phyloP scores from a whole-genome alignment of 176 grass and related monocot genomes.

The Aegilops longissima region DNA sequence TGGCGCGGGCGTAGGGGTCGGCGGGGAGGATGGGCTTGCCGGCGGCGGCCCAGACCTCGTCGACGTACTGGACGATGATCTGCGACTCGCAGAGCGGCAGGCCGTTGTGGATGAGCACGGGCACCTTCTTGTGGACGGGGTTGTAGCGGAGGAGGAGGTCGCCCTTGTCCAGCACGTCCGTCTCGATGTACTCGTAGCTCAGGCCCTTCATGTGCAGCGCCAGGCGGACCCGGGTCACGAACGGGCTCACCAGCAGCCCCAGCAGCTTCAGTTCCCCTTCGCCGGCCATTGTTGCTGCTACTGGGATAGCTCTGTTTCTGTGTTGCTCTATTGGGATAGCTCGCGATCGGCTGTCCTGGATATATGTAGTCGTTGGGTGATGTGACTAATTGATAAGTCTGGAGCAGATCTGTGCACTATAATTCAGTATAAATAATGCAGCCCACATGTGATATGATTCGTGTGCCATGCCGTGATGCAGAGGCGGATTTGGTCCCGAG shows the following conservation, averaged over 20 bases:
- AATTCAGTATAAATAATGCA: neutral
- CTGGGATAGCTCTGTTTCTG: too few relatives aligned
- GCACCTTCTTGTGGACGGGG: slow-evolving; percentile 28
- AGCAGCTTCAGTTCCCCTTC: slow-evolving; percentile 29
- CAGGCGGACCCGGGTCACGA: slow-evolving; percentile 25
- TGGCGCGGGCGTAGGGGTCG: neutral
- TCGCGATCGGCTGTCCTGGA: too few relatives aligned
- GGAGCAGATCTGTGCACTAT: neutral
- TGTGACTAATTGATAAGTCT: too few relatives aligned
- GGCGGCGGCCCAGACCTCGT: neutral
- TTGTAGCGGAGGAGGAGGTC: slow-evolving; percentile 44
- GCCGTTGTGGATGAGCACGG: neutral
- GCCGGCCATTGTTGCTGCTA: neutral
- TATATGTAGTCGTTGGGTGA: too few relatives aligned
- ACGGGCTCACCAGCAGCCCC: slow-evolving; percentile 22
- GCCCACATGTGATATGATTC: neutral
- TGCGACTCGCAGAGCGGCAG: neutral
- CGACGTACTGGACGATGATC: neutral
- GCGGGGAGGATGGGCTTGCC: slow-evolving; percentile 4
- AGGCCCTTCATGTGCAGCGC: slow-evolving; percentile 54
- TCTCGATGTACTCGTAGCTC: slow-evolving; percentile 23
- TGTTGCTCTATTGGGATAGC: neutral
- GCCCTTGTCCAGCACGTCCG: slow-evolving; percentile 44
- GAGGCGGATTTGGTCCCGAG: too few relatives aligned
- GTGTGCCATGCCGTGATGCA: neutral